Base-by-base conservation (phyloP, 352 stramenopile genomes). In the Blastocystis sp. region DNA sequence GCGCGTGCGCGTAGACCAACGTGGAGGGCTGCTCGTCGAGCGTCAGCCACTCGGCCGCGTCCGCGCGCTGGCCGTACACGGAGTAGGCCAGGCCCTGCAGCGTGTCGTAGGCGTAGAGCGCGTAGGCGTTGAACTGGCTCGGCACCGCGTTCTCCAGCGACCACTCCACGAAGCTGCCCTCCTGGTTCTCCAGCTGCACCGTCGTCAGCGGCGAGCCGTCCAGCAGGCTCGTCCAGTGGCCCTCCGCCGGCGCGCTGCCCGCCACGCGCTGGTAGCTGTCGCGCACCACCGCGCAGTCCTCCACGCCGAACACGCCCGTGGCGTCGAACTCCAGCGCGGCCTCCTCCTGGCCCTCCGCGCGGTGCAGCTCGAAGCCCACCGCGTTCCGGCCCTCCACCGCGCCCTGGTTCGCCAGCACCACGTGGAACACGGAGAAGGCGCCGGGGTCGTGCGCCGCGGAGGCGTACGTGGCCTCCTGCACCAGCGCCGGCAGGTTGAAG, bases 401-500 rank as follows among this genome's bases (percentile, higher is more conserved):
- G 59, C 59, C 64, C 17, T 74, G 21, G 17, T n/a, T 74, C n/a
- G 7, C 9, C 64, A 74, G 41, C 64, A 56, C 40, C 11, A 81
- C 61, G 7, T 17, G 17, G 71, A 81, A 81, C 1, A 45, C 43
- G 14, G 45, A 43, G 19, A 76, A 77, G 4, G 23, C 41, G 19
- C 40, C 34, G 34, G 28, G 10, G 53, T 76, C 28, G 56, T 74
- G 65, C 10, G 52, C 62, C 0, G 28, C 23, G 3, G 43, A 28
- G 0, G 77, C 62, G 14, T 28, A 64, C 5, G 52, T 41, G 11
- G 11, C 52, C 0, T 23, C n/a, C 11, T 21, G 53, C n/a, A 67
- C n/a, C 21, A 61, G 21, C 28, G 43, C 77, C 21, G 53, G 59
- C n/a, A 87, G 62, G 61, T 87, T 87, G 45, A 78, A 61, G 10